Conservation (phyloP, 805 yeast genomes). For the Suhomyces xylopsoci region DNA sequence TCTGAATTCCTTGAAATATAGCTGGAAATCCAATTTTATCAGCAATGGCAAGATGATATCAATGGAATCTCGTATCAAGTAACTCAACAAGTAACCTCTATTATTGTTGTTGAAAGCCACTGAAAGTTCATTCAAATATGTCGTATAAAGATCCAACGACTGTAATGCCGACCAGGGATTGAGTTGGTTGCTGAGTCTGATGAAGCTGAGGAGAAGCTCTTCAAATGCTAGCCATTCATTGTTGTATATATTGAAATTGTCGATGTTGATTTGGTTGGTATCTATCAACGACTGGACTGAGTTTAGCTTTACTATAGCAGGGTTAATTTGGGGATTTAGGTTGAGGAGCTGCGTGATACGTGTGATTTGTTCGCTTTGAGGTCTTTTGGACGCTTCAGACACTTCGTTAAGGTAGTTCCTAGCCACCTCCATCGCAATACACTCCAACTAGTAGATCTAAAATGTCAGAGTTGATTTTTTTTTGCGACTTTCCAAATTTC, state of each 20-base stretch:
- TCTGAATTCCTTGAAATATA: slow-evolving; percentile 41
- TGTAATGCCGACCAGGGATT: slow-evolving; percentile 52
- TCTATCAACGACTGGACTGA: neutral
- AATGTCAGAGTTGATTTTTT: neutral
- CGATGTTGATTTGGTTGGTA: slow-evolving; percentile 19
- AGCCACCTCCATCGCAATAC: slow-evolving; percentile 15
- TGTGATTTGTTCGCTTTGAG: slow-evolving; percentile 17
- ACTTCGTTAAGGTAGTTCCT: slow-evolving; percentile 26
- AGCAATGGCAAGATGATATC: slow-evolving; percentile 45
- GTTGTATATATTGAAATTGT: slow-evolving; percentile 21
- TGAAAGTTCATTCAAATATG: slow-evolving; percentile 46
- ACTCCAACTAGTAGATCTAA: neutral
- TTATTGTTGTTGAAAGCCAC: slow-evolving; percentile 46
- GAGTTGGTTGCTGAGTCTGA: slow-evolving; percentile 47
- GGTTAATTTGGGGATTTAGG: slow-evolving; percentile 24
- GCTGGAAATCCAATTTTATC: slow-evolving; percentile 33
- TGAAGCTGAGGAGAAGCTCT: slow-evolving; percentile 42
- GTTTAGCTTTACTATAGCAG: slow-evolving; percentile 22
- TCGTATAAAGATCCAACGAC: slow-evolving; percentile 53
- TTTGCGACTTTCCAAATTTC: neutral
- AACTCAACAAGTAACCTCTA: slow-evolving; percentile 35
- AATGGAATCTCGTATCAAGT: slow-evolving; percentile 36
- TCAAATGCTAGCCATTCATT: slow-evolving; percentile 49
- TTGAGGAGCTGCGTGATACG: slow-evolving; percentile 20
- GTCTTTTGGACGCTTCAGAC: slow-evolving; percentile 24